These are phyloP conservation scores for Thinopyrum elongatum DNA, from an alignment of 176 grass and related monocot genomes.

Conservation along the genomic window DNA sequence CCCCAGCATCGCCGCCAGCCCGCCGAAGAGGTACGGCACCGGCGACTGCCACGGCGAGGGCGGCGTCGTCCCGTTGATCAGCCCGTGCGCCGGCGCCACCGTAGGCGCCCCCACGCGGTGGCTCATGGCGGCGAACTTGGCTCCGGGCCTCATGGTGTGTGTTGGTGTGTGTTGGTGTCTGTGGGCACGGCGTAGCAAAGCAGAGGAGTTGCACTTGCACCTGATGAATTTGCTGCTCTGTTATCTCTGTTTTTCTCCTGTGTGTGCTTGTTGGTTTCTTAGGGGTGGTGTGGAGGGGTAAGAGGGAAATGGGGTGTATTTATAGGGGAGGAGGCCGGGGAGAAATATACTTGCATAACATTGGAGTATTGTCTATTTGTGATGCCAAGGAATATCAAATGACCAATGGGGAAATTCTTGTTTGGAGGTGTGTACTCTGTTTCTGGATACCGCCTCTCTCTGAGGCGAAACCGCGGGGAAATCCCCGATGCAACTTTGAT, in stretches of 20 bases:
- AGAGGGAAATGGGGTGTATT: slow-evolving; percentile 32
- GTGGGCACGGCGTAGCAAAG: neutral
- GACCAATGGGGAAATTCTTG: slow-evolving; percentile 33
- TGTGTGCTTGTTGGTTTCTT: neutral
- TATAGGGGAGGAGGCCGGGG: slow-evolving; percentile 23
- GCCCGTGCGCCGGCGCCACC: slow-evolving; percentile 22
- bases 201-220: neutral
- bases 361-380: neutral
- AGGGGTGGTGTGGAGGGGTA: slow-evolving; percentile 19
- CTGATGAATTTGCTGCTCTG: neutral
- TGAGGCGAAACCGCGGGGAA: neutral
- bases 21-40: slow-evolving; percentile 71
- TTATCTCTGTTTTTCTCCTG: neutral
- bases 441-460: neutral
- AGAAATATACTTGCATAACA: neutral
- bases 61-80: slow-evolving; percentile 23
- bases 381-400: slow-evolving; percentile 27
- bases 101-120: slow-evolving; percentile 17
- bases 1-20: slow-evolving; percentile 73
- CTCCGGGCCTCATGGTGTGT: slow-evolving; percentile 54
- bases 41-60: slow-evolving; percentile 81
- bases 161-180: neutral
- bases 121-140: slow-evolving; percentile 28
- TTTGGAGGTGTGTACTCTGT: neutral
- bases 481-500: neutral